Evolutionary conservation across 495 filamentous ascomycete genomes (phyloP).

Genomic region (Hypoxylon fragiforme): DNA sequence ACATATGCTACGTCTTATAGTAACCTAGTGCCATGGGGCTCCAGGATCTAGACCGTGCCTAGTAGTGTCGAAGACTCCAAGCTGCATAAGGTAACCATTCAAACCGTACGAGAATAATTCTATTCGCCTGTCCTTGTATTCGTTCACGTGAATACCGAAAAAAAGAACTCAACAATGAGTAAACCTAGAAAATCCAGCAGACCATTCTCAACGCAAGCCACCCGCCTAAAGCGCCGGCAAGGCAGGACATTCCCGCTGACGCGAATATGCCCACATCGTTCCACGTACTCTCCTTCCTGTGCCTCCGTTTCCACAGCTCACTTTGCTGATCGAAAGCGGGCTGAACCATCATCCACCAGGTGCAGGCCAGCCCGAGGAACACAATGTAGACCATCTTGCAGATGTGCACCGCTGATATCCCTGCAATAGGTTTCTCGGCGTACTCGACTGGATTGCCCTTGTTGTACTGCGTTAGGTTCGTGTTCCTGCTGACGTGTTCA

Average conservation of each 20-base stretch:
- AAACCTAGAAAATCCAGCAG: constrained; percentile 15
- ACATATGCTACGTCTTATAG: no score
- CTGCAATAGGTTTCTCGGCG: neutral
- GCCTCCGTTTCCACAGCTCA: constrained; percentile 34
- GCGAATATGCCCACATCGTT: constrained; percentile 29
- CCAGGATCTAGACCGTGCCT: no score
- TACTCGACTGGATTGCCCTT: neutral
- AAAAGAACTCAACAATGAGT: neutral
- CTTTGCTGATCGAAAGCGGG: constrained; percentile 37
- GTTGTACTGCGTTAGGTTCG: constrained; percentile 2
- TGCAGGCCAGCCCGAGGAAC: constrained; percentile 21
- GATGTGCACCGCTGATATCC: constrained; percentile 2
- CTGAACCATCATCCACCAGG: constrained; percentile 33
- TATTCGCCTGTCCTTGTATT: no score
- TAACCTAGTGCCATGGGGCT: no score
- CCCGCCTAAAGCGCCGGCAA: constrained; percentile 12
- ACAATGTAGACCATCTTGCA: constrained; percentile 22
- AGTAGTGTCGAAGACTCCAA: no score
- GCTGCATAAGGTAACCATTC: no score
- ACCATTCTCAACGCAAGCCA: constrained; percentile 18
- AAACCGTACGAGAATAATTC: no score
- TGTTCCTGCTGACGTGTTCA: constrained; percentile 6
- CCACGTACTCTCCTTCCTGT: constrained; percentile 31
- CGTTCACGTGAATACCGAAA: no score
- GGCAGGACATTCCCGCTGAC: constrained; percentile 25